These are phyloP conservation scores for Chiua virens DNA, from an alignment of 768 basidiomycete genomes.

Conservation along the genomic window DNA sequence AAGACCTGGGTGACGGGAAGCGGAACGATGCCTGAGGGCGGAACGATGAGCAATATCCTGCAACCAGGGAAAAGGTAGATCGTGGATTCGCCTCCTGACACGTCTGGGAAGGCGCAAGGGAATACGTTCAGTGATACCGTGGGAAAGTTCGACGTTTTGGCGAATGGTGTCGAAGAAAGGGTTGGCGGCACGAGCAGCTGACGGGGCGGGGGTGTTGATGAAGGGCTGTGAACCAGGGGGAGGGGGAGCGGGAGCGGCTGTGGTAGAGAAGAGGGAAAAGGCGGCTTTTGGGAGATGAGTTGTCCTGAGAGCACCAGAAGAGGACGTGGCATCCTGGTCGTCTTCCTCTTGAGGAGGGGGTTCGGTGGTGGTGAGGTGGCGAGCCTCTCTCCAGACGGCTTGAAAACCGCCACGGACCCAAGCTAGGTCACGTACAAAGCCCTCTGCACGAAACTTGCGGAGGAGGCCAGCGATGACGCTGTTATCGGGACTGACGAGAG, in stretches of 20 bases:
- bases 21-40: slow-evolving; percentile 20
- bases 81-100: slow-evolving; percentile 57
- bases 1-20: slow-evolving; percentile 14
- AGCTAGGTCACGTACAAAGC: slow-evolving; percentile 59
- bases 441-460: slow-evolving; percentile 68
- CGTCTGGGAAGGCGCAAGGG: slow-evolving; percentile 57
- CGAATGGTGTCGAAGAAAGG: slow-evolving; percentile 96
- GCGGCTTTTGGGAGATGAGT: slow-evolving; percentile 63
- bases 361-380: slow-evolving; percentile 51
- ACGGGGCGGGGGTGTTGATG: slow-evolving; percentile 20
- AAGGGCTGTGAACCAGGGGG: neutral
- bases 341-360: slow-evolving; percentile 52
- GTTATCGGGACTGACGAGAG: slow-evolving; percentile 54
- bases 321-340: slow-evolving; percentile 37
- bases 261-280: slow-evolving; percentile 53
- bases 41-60: slow-evolving; percentile 65
- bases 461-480: slow-evolving; percentile 73
- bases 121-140: slow-evolving; percentile 78
- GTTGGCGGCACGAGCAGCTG: slow-evolving; percentile 46
- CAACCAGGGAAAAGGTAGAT: slow-evolving; percentile 81
- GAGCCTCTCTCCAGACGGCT: slow-evolving; percentile 56
- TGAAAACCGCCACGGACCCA: slow-evolving; percentile 88
- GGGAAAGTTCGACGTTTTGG: slow-evolving; percentile 79
- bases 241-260: slow-evolving; percentile 18
- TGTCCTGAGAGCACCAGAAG: slow-evolving; percentile 44